Evolutionary conservation across 257 asterid species (phyloP).

Genomic region (Solanum okadae): DNA sequence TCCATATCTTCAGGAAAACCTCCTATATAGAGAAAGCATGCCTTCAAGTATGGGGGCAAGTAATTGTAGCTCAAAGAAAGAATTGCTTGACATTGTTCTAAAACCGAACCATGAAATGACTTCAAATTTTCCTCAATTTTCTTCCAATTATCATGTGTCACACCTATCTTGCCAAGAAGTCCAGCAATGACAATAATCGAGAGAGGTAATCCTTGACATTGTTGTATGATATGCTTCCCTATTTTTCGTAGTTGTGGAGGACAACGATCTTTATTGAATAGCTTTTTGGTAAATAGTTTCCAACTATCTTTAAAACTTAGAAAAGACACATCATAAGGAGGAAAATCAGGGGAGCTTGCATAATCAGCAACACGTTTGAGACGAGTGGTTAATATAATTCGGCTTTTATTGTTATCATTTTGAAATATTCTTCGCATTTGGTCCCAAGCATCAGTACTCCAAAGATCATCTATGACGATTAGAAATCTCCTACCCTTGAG

Average conservation of each 20-base stretch:
- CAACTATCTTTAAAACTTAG: not conserved
- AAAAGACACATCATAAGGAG: not conserved
- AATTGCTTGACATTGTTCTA: not conserved
- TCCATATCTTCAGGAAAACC: not conserved
- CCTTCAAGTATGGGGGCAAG: not conserved
- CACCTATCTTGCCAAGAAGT: not conserved
- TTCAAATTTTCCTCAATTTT: not conserved
- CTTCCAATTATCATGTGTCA: not conserved
- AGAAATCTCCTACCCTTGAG: not conserved
- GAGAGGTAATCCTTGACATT: not conserved
- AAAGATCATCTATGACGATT: slow-evolving; percentile 10
- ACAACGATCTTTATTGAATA: not conserved
- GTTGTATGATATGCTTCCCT: not conserved
- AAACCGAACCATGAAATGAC: not conserved
- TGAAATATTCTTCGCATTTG: not conserved
- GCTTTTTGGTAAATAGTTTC: not conserved
- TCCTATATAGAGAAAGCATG: slow-evolving; percentile 9
- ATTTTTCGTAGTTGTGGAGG: not conserved
- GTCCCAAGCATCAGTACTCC: slow-evolving; percentile 1
- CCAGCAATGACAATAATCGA: not conserved
- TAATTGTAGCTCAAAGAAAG: slow-evolving; percentile 5
- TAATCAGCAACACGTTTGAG: not conserved
- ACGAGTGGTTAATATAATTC: slow-evolving; percentile 1
- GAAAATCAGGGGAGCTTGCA: not conserved
- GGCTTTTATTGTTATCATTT: not conserved